Evolutionary conservation across 345 rosid genomes (phyloP).

Genomic region (Eucalyptus erythrocorys): DNA sequence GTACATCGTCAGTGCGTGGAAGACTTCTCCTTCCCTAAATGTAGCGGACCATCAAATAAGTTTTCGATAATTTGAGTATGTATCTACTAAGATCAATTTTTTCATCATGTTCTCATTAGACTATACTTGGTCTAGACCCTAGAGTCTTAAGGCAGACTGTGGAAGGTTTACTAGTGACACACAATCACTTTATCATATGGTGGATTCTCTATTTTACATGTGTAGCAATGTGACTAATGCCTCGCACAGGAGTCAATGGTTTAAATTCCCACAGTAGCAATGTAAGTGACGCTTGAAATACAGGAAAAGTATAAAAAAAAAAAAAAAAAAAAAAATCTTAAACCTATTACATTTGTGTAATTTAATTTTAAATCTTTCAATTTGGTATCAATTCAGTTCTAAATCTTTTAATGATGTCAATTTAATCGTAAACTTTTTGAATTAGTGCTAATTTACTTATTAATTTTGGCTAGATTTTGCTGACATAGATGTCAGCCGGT

Average conservation of each 20-base stretch:
- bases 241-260: background rate
- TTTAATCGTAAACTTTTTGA: too few species aligned
- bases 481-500: accelerated
- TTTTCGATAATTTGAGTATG: background rate
- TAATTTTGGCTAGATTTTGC: too few species aligned
- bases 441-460: too few species aligned
- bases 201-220: background rate
- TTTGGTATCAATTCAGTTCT: accelerated
- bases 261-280: background rate
- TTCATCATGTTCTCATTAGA: background rate
- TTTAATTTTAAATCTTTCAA: too few species aligned
- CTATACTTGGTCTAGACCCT: background rate
- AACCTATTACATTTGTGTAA: too few species aligned
- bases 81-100: background rate
- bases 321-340: too few species aligned
- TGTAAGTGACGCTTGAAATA: too few species aligned
- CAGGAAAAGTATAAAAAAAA: too few species aligned
- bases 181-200: background rate
- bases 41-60: background rate
- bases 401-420: too few species aligned
- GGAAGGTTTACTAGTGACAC: background rate
- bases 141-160: background rate
- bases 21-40: background rate
- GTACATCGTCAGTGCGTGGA: background rate
- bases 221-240: background rate